Base-by-base conservation (phyloP, 805 yeast genomes). In the Starmerella floris region DNA sequence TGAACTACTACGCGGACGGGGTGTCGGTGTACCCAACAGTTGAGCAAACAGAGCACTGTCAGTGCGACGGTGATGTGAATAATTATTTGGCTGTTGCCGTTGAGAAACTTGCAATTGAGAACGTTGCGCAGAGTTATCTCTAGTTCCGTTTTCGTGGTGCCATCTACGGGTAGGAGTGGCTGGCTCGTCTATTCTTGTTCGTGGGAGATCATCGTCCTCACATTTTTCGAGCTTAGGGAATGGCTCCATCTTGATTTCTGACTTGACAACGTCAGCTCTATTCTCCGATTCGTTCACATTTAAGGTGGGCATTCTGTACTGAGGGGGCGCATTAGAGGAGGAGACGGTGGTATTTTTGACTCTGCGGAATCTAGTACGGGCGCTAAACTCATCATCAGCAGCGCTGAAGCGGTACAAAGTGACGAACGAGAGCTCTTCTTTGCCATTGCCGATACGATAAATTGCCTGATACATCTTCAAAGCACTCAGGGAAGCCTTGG, bases 401-500 rank as follows among this genome's bases (percentile, higher is more conserved):
- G 51, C 51, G 40, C 58, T 58, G 42, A 62, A 62, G 50, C 62
- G 63, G 49, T 61, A 62, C 19, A 60, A 43, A 17, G 59, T 48
- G 21, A 62, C 54, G 27, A 62, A 60, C 31, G 53, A 51, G 19
- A 60, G 54, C 43, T 44, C 46, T 23, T 43, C 48, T 10, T 42
- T 41, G 23, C 43, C 49, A 20, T 30, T 37, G 13, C 47, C 41
- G 9, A 42, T 39, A 26, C 55, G 49, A 46, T 49, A 54, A 13
- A 61, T 51, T 37, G 52, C 48, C 51, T 61, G 65, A 26, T 54
- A 47, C 37, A 61, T 59, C 13, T 59, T 54, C 39, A 61, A 52
- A 5, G 65, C 65, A 19, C 48, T 49, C 19, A 61, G 49, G 4
- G 53, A 50, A 2, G 40, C 43, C 10, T 33, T 31, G 17, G 62